These are phyloP conservation scores for Ceratobasidium sp. DNA, from an alignment of 1,284 basidiomycete species.

Conservation along the genomic window DNA sequence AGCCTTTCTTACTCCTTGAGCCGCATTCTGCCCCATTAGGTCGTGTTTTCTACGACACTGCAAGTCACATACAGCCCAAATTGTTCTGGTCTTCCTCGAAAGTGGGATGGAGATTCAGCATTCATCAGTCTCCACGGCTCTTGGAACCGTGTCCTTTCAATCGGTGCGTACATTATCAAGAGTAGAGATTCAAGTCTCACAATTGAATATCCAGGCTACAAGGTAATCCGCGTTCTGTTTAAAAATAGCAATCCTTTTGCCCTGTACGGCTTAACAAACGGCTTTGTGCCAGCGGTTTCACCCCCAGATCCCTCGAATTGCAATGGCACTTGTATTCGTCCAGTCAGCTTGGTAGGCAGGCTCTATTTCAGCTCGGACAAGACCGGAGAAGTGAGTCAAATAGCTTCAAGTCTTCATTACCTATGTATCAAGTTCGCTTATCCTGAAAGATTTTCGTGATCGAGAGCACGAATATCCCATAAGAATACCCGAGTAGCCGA, in stretches of 20 bases:
- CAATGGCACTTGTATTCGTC: conserved; percentile 15
- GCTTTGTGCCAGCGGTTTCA: background rate
- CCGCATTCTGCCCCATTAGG: conserved; percentile 26
- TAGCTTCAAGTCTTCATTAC: background rate
- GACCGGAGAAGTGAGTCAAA: conserved; percentile 18
- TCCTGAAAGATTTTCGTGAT: background rate
- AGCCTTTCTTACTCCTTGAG: background rate
- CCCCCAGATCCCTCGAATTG: conserved; percentile 17
- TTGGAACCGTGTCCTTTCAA: conserved; percentile 31
- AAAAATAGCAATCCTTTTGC: background rate
- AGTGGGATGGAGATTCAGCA: conserved; percentile 41
- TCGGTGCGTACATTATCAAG: background rate
- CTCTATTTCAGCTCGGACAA: conserved; percentile 13
- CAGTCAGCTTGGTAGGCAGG: conserved; percentile 14
- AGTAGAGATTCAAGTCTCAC: background rate
- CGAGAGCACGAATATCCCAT: background rate
- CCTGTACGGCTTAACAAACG: background rate
- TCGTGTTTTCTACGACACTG: conserved; percentile 16
- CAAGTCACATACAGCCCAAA: background rate
- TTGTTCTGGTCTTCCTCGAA: background rate
- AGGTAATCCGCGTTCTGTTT: background rate
- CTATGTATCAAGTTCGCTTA: background rate
- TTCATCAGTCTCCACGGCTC: conserved; percentile 32
- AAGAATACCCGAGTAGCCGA: background rate
- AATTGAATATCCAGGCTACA: background rate